phyloP scores from a whole-genome alignment of 306 rosid genomes.

The Cicer yamashitae region DNA sequence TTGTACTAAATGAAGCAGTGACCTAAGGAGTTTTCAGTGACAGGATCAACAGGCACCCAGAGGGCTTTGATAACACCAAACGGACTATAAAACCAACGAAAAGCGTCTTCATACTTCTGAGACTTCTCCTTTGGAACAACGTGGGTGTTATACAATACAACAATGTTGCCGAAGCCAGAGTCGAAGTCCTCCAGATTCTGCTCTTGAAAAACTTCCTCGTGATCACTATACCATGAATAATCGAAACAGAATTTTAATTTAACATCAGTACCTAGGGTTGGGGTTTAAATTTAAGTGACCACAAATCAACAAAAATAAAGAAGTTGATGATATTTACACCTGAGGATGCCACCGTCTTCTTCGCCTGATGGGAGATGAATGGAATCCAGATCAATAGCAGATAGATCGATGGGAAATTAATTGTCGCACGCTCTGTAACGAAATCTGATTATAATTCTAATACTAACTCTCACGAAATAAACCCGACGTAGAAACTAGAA shows the following conservation, averaged over 20 bases:
- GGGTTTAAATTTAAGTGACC: background rate
- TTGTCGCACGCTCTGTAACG: no score
- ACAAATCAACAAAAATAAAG: background rate
- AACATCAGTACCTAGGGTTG: slow-evolving; percentile 14
- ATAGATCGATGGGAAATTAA: slow-evolving; percentile 48
- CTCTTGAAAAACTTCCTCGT: slow-evolving; percentile 62
- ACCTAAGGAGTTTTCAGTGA: slow-evolving; percentile 60
- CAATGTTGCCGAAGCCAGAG: slow-evolving; percentile 67
- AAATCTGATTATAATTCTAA: no score
- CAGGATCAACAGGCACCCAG: slow-evolving; percentile 77
- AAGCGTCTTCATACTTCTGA: slow-evolving; percentile 71
- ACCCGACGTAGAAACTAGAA: no score
- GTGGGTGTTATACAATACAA: slow-evolving; percentile 75
- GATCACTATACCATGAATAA: slow-evolving; percentile 53
- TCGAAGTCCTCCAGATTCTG: slow-evolving; percentile 68
- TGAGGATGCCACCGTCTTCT: slow-evolving; percentile 53
- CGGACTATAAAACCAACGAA: slow-evolving; percentile 70
- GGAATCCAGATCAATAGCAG: slow-evolving; percentile 58
- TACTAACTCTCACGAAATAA: no score
- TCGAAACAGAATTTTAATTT: background rate
- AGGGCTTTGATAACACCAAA: slow-evolving; percentile 72
- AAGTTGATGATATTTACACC: slow-evolving; percentile 43
- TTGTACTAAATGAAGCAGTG: slow-evolving; percentile 74
- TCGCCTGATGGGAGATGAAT: slow-evolving; percentile 70
- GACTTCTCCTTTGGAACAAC: slow-evolving; percentile 72